Evolutionary conservation across 805 yeast species (phyloP).

Genomic region (Cyberlindnera xishuangbannaensis): DNA sequence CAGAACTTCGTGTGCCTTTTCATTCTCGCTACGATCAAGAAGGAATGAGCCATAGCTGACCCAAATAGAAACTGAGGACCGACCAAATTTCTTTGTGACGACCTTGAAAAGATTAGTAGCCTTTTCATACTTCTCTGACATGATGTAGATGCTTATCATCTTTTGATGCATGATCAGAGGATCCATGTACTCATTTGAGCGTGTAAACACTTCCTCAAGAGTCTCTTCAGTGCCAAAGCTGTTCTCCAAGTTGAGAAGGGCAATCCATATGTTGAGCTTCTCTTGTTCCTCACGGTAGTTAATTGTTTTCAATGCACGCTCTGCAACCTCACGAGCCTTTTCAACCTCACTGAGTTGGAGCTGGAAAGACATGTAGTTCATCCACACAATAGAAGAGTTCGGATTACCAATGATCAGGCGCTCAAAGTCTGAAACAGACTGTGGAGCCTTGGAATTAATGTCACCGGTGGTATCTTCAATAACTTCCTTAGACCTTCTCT

Average conservation of each 20-base stretch:
- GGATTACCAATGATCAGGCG: conserved; percentile 89
- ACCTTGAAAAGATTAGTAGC: conserved; percentile 65
- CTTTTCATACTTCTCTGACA: conserved; percentile 63
- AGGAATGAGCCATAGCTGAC: conserved; percentile 72
- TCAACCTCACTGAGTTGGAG: conserved; percentile 90
- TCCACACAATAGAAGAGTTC: conserved; percentile 90
- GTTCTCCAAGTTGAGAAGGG: conserved; percentile 87
- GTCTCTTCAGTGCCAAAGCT: conserved; percentile 86
- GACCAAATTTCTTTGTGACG: conserved; percentile 77
- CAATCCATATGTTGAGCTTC: conserved; percentile 93
- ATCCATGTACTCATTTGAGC: conserved; percentile 90
- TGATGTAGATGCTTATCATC: conserved; percentile 64
- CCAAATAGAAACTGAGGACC: conserved; percentile 67
- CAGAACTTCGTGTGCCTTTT: conserved; percentile 66
- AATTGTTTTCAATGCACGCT: conserved; percentile 87
- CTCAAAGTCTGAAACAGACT: conserved; percentile 88
- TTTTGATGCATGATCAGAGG: conserved; percentile 75
- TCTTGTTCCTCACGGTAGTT: conserved; percentile 89
- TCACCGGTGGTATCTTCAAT: conserved; percentile 83
- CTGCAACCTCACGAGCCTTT: conserved; percentile 89
- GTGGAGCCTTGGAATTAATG: conserved; percentile 79
- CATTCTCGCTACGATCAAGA: conserved; percentile 47
- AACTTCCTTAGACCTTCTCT: conserved; percentile 33
- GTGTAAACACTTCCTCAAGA: conserved; percentile 72
- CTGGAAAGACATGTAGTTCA: conserved; percentile 98